A percentile compares a stretch with the other conserved stretches of the same genome.
These are phyloP conservation scores for Metschnikowia bowlesiae DNA, from an alignment of 805 yeast species.

Conservation along the genomic window DNA sequence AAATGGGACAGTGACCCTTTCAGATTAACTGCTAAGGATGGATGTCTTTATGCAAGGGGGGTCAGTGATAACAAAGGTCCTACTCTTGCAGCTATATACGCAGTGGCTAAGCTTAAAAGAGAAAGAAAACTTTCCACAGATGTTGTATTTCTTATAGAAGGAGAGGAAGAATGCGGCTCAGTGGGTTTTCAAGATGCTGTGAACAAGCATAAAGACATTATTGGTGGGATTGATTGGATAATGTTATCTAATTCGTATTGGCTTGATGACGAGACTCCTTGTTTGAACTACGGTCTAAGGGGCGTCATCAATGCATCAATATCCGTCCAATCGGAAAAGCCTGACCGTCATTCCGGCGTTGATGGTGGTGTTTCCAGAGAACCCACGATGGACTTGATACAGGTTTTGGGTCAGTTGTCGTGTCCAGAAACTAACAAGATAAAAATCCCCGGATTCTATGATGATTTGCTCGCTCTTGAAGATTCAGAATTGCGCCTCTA, in stretches of 20 bases:
- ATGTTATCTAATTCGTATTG: conserved; percentile 88
- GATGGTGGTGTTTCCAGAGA: conserved; percentile 90
- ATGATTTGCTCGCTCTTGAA: conserved; percentile 56
- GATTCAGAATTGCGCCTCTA: conserved; percentile 58
- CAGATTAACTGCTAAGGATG: conserved; percentile 67
- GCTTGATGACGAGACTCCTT: conserved; percentile 86
- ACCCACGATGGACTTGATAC: conserved; percentile 82
- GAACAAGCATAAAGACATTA: conserved; percentile 41
- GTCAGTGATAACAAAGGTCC: conserved; percentile 96
- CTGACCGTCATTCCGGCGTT: conserved; percentile 94
- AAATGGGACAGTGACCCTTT: conserved; percentile 81
- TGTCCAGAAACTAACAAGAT: conserved; percentile 36
- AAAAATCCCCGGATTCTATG: conserved; percentile 70
- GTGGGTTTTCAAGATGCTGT: conserved; percentile 75
- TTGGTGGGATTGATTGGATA: conserved; percentile 84
- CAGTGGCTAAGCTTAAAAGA: conserved; percentile 69
- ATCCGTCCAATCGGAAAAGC: conserved; percentile 63
- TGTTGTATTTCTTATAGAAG: conserved; percentile 81
- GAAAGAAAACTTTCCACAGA: conserved; percentile 56
- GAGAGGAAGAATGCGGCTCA: conserved; percentile 94
- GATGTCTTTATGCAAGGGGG: conserved; percentile 87
- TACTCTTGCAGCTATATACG: conserved; percentile 75
- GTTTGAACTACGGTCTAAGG: conserved; percentile 89
- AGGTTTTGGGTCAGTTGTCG: conserved; percentile 61
- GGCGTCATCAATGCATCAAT: conserved; percentile 85